Base-by-base conservation (phyloP, 306 rosid species). In the Corylus avellana region DNA sequence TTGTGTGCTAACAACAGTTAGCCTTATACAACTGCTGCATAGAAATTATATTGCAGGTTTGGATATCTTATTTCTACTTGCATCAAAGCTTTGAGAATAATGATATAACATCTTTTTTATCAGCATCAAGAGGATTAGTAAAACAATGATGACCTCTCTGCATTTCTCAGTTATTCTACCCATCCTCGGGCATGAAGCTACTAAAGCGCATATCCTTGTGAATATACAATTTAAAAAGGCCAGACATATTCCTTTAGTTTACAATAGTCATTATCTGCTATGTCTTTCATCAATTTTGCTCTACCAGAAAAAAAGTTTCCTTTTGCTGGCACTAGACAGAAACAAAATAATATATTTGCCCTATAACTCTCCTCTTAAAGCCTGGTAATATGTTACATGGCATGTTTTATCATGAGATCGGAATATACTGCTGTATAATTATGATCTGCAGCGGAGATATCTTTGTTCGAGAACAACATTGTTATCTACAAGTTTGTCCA, bases 401-500 rank as follows among this genome's bases (percentile, higher is more conserved):
- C 51, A n/a, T 83, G 11, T 16, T 79, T 49, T 71, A 42, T 83
- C 58, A 47, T 57, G 55, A 37, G 27, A 59, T 17, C 61, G 78
- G 73, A 37, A 53, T 53, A 44, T 39, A 54, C 57, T 72, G 49
- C 51, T 80, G 7, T 77, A 8, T 42, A 22, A 22, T 42, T 79
- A 50, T 74, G 48, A 73, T 79, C 74, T 84, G 79, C 90, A 95
- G 99, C 96, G 62, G 99, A 96, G 83, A 85, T 96, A 86, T 84
- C 97, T 66, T 83, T 91, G 84, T 90, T 91, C 18, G 92, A 93
- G 82, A 82, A 78, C 92, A 91, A 90, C 64, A 53, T 93, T 72
- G 86, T 96, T 56, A 82, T 91, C 71, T 96, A 91, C 82, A 93
- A 91, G 89, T 91, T 93, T 67, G 88, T 84, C 73, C 98, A 96